Conservation (phyloP, 2,329 filamentous ascomycete species). For the Boeremia exigua region DNA sequence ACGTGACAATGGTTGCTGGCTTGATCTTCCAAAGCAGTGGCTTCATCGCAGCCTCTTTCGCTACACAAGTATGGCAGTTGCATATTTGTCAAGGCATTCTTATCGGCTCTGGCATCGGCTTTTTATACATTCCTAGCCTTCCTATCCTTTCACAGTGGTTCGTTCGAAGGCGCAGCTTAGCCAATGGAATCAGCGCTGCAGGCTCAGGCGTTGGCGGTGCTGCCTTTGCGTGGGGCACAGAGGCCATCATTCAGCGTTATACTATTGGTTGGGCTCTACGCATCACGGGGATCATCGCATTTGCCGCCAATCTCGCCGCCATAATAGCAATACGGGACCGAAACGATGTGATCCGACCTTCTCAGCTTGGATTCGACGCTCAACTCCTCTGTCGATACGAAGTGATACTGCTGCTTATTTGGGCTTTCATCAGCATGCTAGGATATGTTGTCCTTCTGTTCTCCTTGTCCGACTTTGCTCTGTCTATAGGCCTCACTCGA, state of each 20-base stretch:
- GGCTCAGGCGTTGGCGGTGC: conserved; percentile 52
- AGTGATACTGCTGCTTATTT: conserved; percentile 48
- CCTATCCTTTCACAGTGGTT: conserved; percentile 54
- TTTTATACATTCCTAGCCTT: conserved; percentile 49
- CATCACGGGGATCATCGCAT: conserved; percentile 44
- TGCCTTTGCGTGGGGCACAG: conserved; percentile 38
- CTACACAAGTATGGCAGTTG: conserved; percentile 49
- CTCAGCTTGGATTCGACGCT: conserved; percentile 45
- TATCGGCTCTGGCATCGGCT: conserved; percentile 50
- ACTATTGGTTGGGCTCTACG: conserved; percentile 52
- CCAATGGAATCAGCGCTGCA: conserved; percentile 49
- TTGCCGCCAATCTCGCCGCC: conserved; percentile 38
- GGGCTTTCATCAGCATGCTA: conserved; percentile 55
- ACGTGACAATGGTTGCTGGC: conserved; percentile 40
- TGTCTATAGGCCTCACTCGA: conserved; percentile 50
- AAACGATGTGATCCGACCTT: conserved; percentile 42
- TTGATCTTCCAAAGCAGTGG: conserved; percentile 42
- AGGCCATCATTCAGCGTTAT: conserved; percentile 47
- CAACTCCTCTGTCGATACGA: conserved; percentile 46
- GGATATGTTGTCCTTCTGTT: conserved; percentile 58
- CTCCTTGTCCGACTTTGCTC: conserved; percentile 56
- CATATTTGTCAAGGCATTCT: conserved; percentile 51
- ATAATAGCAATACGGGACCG: conserved; percentile 42
- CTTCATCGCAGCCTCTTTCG: conserved; percentile 49
- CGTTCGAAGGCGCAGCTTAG: conserved; percentile 45